Percentiles rank a stretch among this genome's conserved stretches.
These are phyloP conservation scores for Penicillium sp. DNA, from an alignment of 2,329 filamentous ascomycete species.

Conservation along the genomic window DNA sequence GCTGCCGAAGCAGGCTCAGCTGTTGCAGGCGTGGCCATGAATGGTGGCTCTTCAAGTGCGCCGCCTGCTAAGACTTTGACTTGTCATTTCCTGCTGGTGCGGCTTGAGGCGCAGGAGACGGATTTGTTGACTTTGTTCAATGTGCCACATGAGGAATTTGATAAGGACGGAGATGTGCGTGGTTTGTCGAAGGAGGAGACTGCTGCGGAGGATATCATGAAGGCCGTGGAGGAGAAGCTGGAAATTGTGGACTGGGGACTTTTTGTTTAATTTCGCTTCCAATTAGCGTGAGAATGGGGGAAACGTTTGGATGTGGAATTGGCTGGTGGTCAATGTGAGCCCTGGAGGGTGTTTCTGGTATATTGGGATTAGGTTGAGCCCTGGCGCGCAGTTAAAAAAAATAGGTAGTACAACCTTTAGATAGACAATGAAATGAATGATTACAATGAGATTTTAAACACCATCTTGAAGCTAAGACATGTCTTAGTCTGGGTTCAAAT, in stretches of 20 bases:
- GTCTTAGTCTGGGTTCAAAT: not conserved
- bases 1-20: slow-evolving; percentile 19
- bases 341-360: not conserved
- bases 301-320: not conserved
- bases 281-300: not conserved
- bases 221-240: slow-evolving; percentile 67
- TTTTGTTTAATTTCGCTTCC: slow-evolving; percentile 50
- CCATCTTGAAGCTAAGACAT: not conserved
- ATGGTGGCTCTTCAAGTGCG: slow-evolving; percentile 14
- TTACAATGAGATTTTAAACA: not conserved
- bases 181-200: slow-evolving; percentile 68
- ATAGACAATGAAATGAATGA: not conserved
- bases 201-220: slow-evolving; percentile 34
- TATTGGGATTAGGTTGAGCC: not conserved
- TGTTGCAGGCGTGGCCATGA: slow-evolving; percentile 7
- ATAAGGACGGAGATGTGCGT: slow-evolving; percentile 67
- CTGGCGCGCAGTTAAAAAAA: not conserved
- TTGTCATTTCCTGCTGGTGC: slow-evolving; percentile 74
- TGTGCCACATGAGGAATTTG: slow-evolving; percentile 78
- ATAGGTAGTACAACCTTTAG: not conserved
- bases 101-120: slow-evolving; percentile 72
- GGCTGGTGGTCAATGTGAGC: not conserved
- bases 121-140: slow-evolving; percentile 87
- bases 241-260: slow-evolving; percentile 79
- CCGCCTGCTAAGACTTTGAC: slow-evolving; percentile 53